phyloP scores from a whole-genome alignment of 305 asterid genomes.

The Lippia alba region DNA sequence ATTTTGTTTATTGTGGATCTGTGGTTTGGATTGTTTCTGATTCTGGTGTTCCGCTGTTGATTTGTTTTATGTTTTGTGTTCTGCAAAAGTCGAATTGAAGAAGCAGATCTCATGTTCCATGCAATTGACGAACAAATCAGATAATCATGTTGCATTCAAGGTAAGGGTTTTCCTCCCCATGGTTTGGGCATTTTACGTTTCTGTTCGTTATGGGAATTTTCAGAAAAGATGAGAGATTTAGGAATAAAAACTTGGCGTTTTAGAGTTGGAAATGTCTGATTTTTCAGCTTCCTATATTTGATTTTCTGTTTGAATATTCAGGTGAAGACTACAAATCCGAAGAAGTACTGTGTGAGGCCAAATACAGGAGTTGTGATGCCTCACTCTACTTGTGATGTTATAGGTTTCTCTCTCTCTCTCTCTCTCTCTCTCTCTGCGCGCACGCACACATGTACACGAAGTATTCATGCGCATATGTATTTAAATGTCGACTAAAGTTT shows the following conservation, averaged over 20 bases:
- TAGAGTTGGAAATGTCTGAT: conserved; percentile 28
- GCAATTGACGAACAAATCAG: conserved; percentile 71
- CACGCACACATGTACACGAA: not conserved
- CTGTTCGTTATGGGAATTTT: conserved; percentile 18
- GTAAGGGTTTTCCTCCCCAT: conserved; percentile 40
- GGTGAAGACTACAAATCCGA: conserved; percentile 87
- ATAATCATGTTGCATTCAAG: conserved; percentile 84
- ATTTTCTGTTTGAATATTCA: conserved; percentile 32
- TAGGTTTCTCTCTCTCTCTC: conserved; percentile 43
- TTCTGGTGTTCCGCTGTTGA: conserved; percentile 27
- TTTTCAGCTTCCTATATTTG: conserved; percentile 11
- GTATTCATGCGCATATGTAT: conserved; percentile 4
- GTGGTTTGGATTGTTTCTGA: conserved; percentile 28
- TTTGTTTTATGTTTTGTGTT: conserved; percentile 27
- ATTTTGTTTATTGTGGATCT: conserved; percentile 36
- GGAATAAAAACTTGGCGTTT: not conserved
- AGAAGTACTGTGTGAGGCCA: conserved; percentile 83
- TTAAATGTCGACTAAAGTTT: conserved; percentile 2
- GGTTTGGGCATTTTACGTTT: not conserved
- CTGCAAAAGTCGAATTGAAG: conserved; percentile 74
- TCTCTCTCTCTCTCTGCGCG: not conserved
- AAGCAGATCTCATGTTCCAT: conserved; percentile 85
- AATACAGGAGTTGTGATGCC: conserved; percentile 77
- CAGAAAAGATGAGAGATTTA: not conserved
- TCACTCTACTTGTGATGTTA: conserved; percentile 59